Percentiles rank a stretch among this genome's conserved stretches.
These are phyloP conservation scores for Dipodascopsis uninucleata DNA, from an alignment of 805 yeast genomes.

Conservation along the genomic window DNA sequence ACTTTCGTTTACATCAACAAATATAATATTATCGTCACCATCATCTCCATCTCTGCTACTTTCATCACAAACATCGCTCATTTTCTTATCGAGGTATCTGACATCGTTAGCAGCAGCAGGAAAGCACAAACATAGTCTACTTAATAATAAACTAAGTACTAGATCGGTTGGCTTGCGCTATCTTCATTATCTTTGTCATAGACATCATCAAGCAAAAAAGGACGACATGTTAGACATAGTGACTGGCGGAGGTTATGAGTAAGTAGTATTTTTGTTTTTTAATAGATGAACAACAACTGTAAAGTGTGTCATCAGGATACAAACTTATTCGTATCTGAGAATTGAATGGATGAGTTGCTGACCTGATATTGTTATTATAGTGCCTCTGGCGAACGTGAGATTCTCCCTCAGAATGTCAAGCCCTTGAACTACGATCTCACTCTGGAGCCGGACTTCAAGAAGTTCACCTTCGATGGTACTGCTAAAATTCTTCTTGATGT, in stretches of 20 bases:
- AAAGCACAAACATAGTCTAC: too few species aligned
- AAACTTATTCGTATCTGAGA: neutral
- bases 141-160: too few species aligned
- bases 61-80: too few species aligned
- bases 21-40: too few species aligned
- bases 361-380: constrained; percentile 1
- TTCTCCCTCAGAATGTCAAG: constrained; percentile 60
- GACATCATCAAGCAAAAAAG: constrained; percentile 8
- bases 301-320: neutral
- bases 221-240: constrained; percentile 26
- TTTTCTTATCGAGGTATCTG: too few species aligned
- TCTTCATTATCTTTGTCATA: constrained; percentile 20
- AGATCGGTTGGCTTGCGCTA: too few species aligned
- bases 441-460: constrained; percentile 55
- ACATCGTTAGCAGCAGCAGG: too few species aligned
- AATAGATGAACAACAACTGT: neutral
- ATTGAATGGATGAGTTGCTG: neutral
- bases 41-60: too few species aligned
- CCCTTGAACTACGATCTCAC: constrained; percentile 74
- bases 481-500: constrained; percentile 50
- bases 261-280: neutral
- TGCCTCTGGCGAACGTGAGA: constrained; percentile 36
- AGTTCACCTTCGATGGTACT: constrained; percentile 47
- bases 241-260: constrained; percentile 21
- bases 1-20: too few species aligned